Evolutionary conservation across 2,329 filamentous ascomycete genomes (phyloP), one percentile per base, ranked within the genome.

Genomic region (Pseudocercospora macadamiae): DNA sequence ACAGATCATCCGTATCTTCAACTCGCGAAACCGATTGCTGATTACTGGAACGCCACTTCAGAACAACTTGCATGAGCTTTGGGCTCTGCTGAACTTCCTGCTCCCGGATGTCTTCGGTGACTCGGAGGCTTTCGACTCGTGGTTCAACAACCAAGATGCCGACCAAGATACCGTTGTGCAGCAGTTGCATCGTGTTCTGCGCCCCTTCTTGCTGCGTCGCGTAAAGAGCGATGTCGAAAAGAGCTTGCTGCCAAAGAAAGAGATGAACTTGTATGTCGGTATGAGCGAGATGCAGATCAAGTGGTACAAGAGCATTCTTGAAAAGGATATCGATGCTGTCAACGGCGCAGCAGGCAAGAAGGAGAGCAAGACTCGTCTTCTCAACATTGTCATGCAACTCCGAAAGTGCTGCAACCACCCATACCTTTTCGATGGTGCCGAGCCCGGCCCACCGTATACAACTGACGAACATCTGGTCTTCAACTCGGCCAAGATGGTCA

Each of bases 201-300:
- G 93, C 19, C 95, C 95, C 2, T 99, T 99, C 80, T 79, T 99
- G 70, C 85, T 99, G 39, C 91, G 95, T 62, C 90, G 95, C 76
- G 95, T 99, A 69, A 99, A 99, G 83, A 90, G 87, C 64, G 95
- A 99, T 74, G 95, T 99, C 3, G 95, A 99, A 75, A 99, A 99
- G 83, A 97, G 93, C 72, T 80, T 99, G 62, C 78, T 97, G 53
- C 95, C 95, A 2, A 99, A 99, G 82, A 97, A 97, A 76, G 95
- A 99, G 75, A 80, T 97, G 71, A 99, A 99, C 66, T 78, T 99
- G 25, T 99, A 97, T 72, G 89, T 99, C 66, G 95, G 93, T 66
- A 97, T 99, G 93, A 93, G 95, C 0, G 93, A 97, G 58, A 99
- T 99, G 95, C 95, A 99, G 75, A 86, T 97, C 67, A 96, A 95